Percentiles rank a stretch among this genome's conserved stretches.
phyloP scores from a whole-genome alignment of 192 early-diverging fungal species.

The Coemansia sp. region DNA sequence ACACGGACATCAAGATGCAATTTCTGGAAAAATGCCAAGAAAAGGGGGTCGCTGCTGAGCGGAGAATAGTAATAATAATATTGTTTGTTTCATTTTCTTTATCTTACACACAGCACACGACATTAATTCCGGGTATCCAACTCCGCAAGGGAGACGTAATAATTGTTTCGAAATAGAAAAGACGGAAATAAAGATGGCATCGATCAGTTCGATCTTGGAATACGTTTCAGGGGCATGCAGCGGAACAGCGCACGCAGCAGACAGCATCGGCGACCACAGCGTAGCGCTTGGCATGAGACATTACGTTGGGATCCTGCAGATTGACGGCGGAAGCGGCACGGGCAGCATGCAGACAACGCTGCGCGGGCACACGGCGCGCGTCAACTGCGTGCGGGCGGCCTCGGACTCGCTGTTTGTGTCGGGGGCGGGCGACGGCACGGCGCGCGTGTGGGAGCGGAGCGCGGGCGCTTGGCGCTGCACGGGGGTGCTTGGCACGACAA shows the following conservation, averaged over 20 bases:
- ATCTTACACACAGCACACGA: too few relatives aligned
- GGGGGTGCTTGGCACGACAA: conserved; percentile 62
- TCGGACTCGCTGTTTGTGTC: conserved; percentile 62
- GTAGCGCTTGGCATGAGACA: conserved; percentile 73
- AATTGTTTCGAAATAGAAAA: too few relatives aligned
- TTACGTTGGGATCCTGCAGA: conserved; percentile 62
- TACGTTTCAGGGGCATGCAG: conserved; percentile 35
- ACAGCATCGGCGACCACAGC: conserved; percentile 9
- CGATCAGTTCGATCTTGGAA: too few relatives aligned
- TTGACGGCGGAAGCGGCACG: conserved; percentile 51
- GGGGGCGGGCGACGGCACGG: conserved; percentile 77
- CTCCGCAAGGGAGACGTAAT: too few relatives aligned
- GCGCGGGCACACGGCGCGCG: conserved; percentile 70
- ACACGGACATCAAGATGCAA: too few relatives aligned
- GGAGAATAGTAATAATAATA: too few relatives aligned
- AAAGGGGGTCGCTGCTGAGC: too few relatives aligned
- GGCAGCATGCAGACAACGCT: conserved; percentile 58
- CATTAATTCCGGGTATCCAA: too few relatives aligned
- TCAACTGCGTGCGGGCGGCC: conserved; percentile 65
- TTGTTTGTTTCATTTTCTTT: too few relatives aligned
- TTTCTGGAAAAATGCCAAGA: too few relatives aligned
- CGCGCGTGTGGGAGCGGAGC: conserved; percentile 66
- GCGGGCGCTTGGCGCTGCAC: conserved; percentile 59
- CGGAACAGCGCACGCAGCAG: conserved; percentile 42
- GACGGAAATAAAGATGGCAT: too few relatives aligned